Evolutionary conservation across 306 rosid genomes (phyloP).

Genomic region (Castanospermum australe): DNA sequence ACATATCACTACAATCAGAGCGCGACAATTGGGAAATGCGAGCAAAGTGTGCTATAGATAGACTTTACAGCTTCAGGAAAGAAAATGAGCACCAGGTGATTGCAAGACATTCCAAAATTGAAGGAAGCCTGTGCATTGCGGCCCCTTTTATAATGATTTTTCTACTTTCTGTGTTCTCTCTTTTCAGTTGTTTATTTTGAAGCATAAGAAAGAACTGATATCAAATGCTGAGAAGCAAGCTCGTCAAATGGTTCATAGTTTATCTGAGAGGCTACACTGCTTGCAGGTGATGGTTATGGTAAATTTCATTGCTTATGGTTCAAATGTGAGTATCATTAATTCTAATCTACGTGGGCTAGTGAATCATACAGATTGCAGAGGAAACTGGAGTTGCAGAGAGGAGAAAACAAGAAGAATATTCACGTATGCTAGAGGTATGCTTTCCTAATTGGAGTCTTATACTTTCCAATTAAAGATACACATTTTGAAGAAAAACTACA

Average conservation of each 20-base stretch:
- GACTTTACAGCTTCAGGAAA: not conserved
- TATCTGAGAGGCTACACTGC: not conserved
- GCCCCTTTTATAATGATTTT: not conserved
- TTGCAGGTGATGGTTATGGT: too few species aligned
- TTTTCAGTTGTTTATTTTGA: not conserved
- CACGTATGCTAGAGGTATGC: not conserved
- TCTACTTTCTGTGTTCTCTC: not conserved
- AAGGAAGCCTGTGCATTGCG: not conserved
- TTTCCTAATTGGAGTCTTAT: not conserved
- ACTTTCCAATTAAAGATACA: not conserved
- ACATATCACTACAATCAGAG: not conserved
- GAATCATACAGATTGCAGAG: not conserved
- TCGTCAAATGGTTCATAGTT: not conserved
- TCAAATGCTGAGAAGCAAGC: constrained; percentile 6
- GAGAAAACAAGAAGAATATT: not conserved
- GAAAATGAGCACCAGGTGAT: not conserved
- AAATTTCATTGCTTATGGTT: too few species aligned
- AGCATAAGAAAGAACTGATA: not conserved
- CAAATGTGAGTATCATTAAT: not conserved
- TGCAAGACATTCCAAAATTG: not conserved
- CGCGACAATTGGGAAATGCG: not conserved
- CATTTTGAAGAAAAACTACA: not conserved
- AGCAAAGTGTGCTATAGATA: not conserved
- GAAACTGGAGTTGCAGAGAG: not conserved
- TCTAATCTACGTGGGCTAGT: not conserved